Base-by-base conservation (phyloP, 2,329 filamentous ascomycete species). In the Talaromyces sp. region DNA sequence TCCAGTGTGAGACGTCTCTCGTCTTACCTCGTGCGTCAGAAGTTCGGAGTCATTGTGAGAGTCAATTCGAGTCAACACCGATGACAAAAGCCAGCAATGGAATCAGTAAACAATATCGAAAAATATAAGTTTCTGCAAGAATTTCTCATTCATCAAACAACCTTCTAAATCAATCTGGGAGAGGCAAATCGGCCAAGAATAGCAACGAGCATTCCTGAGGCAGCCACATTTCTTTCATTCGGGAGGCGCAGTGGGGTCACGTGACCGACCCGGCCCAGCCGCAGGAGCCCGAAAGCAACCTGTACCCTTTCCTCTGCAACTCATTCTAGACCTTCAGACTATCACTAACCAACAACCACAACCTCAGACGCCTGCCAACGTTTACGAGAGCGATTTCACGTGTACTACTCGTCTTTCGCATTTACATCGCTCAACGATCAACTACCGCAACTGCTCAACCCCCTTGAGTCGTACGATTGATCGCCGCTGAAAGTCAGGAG, bases 211-310 rank as follows among this genome's bases (percentile, higher is more conserved):
- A 43, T 43, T 54, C 56, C 56, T 59, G 36, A 59, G 56, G 56
- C 56, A 59, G 56, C 56, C 34, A 59, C 38, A 59, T 59, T 59
- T 59, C 22, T 59, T 59, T 59, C 22, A 29, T 31, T 27, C 7
- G 40, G 53, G 51, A 63, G 61, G 51, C 61, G 61, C 51, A 45
- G 61, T 29, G 11, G 8, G 15, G 2, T 63, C 61, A 63, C 61
- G 61, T 63, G 61, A 58, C 22, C 7, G 19, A 34, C 27, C 49
- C 36, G 61, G 53, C 61, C 61, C 49, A 63, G 61, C 61, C 61
- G 61, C 38, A 47, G 15, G 34, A 51, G 47, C 15, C 61, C 51
- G 61, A 63, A 58, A 63, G 61, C 61, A 63, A 63, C 49, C 51
- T 63, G 61, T 63, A 58, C 38, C 56, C 22, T 59, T 59, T 27